Base-by-base conservation (phyloP, 352 stramenopile genomes). In the Phytophthora pseudosyringae region DNA sequence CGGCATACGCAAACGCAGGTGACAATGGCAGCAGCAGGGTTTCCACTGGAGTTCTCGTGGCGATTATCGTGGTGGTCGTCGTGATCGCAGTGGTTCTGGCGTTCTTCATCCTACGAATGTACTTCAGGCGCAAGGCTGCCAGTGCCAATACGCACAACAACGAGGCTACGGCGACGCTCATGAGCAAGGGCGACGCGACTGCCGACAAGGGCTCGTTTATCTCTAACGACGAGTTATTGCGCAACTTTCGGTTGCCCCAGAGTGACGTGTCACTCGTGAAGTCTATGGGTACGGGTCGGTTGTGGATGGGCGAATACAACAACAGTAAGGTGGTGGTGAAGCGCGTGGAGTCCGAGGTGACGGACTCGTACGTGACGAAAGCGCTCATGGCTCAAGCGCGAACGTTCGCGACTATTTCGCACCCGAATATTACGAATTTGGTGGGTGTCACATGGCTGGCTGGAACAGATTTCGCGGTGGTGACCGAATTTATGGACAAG, bases 401-500 rank as follows among this genome's bases (percentile, higher is more conserved):
- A 33, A 69, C 67, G 29, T 62, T 93, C 5, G 73, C 78, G 31
- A 71, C 69, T 7, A 67, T 93, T 28, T 73, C 67, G 18, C 86
- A 94, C 31, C 73, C 77, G 9, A 92, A 90, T 44, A 78, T 94
- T 46, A 83, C 89, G 18, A 80, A 54, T 21, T 55, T 93, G 13
- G 59, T 89, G 16, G 86, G 86, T 9, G 80, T 93, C 7, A 87
- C 81, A 11, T 92, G 78, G 81, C 49, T 94, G 26, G 76, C 79
- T 25, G 83, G 84, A 12, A 91, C 82, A n/a, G 86, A 94, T 64
- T 93, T 92, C 36, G 75, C 79, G 5, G 71, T 90, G 15, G 75
- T 94, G 28, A 78, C 80, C 3, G 83, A 94, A 66, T 94, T 86
- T 55, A 80, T 91, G 76, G 78, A 86, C 36, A 90, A 89, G 58